A percentile compares a stretch with the other conserved stretches of the same genome.
Conservation (phyloP, 192 early-diverging fungal species). For the Coemansia sp. region DNA sequence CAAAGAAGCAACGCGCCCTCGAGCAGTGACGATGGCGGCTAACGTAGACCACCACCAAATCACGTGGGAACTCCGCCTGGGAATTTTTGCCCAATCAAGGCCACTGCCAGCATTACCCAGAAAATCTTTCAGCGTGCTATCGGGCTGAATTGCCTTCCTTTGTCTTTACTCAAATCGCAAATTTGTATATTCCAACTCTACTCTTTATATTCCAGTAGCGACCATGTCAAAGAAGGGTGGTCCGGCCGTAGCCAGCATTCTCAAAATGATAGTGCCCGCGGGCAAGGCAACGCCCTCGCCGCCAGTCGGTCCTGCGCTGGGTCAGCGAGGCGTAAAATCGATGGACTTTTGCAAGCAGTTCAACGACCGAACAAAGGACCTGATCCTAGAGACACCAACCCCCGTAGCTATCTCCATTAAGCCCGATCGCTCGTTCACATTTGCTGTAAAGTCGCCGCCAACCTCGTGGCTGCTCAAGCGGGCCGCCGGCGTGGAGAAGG, state of each 20-base stretch:
- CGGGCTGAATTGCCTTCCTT: background rate
- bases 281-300: conserved; percentile 94
- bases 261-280: conserved; percentile 79
- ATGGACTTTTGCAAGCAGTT: conserved; percentile 99
- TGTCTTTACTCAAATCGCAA: conserved; percentile 1
- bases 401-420: conserved; percentile 82
- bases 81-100: background rate
- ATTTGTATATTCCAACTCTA: background rate
- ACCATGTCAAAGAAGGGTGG: conserved; percentile 52
- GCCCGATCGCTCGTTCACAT: conserved; percentile 90
- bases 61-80: background rate
- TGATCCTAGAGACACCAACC: conserved; percentile 76
- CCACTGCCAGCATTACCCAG: background rate
- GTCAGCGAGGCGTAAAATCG: conserved; percentile 93
- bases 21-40: background rate
- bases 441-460: conserved; percentile 81
- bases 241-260: conserved; percentile 48
- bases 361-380: conserved; percentile 91
- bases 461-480: conserved; percentile 85
- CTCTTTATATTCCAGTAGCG: background rate
- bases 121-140: background rate
- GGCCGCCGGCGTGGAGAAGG: conserved; percentile 87
- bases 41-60: background rate
- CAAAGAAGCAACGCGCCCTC: background rate
- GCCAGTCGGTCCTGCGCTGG: conserved; percentile 92